phyloP scores from a whole-genome alignment of 2,329 filamentous ascomycete genomes.

The Paecilomyces sp. region DNA sequence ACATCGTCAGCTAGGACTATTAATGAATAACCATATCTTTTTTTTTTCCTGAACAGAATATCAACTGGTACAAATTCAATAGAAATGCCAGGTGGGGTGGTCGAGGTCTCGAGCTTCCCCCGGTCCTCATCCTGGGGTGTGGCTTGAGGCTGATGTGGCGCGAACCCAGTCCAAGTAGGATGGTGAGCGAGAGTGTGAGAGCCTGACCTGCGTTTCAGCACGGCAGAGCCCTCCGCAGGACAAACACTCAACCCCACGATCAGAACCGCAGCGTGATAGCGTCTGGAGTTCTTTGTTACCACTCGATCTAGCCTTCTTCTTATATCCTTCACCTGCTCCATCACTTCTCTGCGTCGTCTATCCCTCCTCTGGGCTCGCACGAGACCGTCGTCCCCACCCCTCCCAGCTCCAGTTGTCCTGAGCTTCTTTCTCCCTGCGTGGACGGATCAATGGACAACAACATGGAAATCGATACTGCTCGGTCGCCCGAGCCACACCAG shows the following conservation, averaged over 20 bases:
- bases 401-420: constrained; percentile 13
- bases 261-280: background rate
- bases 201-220: background rate
- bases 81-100: background rate
- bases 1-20: background rate
- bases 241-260: constrained; percentile 12
- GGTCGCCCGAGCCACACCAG: constrained; percentile 70
- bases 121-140: background rate
- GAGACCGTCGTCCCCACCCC: constrained; percentile 25
- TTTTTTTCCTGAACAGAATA: background rate
- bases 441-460: constrained; percentile 74
- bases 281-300: constrained; percentile 15
- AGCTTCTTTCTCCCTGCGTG: constrained; percentile 15
- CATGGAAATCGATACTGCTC: constrained; percentile 91
- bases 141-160: constrained; percentile 3
- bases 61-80: background rate
- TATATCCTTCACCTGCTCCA: constrained; percentile 6
- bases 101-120: background rate
- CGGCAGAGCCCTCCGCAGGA: constrained; percentile 3
- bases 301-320: background rate
- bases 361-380: constrained; percentile 20
- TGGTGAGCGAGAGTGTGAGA: background rate
- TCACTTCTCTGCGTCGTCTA: constrained; percentile 3
- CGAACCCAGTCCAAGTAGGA: background rate
- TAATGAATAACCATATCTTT: background rate